These are phyloP conservation scores for Talaromyces rugulosus DNA, from an alignment of 2,329 filamentous ascomycete species.

Conservation along the genomic window DNA sequence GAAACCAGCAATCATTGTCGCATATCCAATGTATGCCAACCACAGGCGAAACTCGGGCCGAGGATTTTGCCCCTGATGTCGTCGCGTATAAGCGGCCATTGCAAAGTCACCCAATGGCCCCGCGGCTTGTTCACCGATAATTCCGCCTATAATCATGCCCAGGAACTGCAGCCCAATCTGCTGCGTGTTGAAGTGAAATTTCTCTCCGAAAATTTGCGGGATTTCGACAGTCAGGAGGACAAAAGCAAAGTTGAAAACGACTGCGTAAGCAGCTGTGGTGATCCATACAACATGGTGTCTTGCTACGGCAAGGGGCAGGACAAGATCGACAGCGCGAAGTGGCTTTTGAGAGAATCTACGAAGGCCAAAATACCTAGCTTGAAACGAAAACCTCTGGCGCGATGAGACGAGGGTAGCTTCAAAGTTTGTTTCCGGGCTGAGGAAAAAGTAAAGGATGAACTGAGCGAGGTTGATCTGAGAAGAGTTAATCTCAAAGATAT, in stretches of 20 bases:
- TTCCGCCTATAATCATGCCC: neutral
- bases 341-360: neutral
- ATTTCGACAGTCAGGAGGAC: neutral
- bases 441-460: neutral
- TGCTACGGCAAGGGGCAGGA: neutral
- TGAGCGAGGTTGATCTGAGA: neutral
- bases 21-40: neutral
- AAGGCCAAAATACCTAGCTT: neutral
- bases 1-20: neutral
- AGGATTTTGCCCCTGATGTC: neutral
- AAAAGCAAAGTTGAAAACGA: neutral
- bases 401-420: too few relatives aligned
- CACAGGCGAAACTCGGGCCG: neutral
- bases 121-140: neutral
- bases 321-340: neutral
- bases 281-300: neutral
- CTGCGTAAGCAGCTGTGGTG: neutral
- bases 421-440: neutral
- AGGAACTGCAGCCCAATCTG: neutral
- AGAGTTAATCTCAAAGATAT: neutral
- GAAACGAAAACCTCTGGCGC: neutral
- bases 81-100: neutral
- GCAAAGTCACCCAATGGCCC: neutral
- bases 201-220: neutral
- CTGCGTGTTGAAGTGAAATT: neutral